A percentile compares a stretch with the other conserved stretches of the same genome.
phyloP scores from a whole-genome alignment of 2,329 filamentous ascomycete species.

The Lachnellula hyalina region DNA sequence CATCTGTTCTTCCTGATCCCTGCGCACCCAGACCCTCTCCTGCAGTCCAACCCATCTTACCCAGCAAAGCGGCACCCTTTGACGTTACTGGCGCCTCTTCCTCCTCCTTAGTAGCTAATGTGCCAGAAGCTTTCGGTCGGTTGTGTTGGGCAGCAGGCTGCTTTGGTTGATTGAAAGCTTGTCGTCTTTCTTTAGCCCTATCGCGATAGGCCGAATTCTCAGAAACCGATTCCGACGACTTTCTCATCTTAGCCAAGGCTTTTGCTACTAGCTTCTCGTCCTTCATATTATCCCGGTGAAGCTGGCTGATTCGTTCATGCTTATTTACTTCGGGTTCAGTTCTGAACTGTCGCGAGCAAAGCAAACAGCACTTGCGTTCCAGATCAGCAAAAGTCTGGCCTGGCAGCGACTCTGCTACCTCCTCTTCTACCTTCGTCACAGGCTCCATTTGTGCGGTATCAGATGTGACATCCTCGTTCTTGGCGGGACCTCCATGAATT shows the following conservation, averaged over 20 bases:
- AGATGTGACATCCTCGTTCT: constrained; percentile 31
- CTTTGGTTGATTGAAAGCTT: constrained; percentile 55
- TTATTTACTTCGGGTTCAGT: constrained; percentile 48
- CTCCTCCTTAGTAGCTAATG: constrained; percentile 30
- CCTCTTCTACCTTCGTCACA: constrained; percentile 13
- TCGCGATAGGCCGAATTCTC: constrained; percentile 40
- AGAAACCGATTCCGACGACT: constrained; percentile 19
- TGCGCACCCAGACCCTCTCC: constrained; percentile 61
- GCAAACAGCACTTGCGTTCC: constrained; percentile 52
- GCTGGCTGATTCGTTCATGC: constrained; percentile 53
- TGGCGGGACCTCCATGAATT: constrained; percentile 49
- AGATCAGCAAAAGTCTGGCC: constrained; percentile 56
- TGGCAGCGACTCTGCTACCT: constrained; percentile 31
- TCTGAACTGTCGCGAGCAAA: constrained; percentile 57
- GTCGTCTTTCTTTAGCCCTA: constrained; percentile 61
- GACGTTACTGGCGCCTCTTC: constrained; percentile 41
- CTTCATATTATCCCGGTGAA: constrained; percentile 51
- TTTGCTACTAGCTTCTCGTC: constrained; percentile 41
- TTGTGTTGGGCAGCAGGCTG: constrained; percentile 41
- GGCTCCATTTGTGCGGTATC: constrained; percentile 11
- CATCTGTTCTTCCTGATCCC: constrained; percentile 57
- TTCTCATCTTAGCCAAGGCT: constrained; percentile 34
- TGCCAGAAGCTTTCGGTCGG: constrained; percentile 25
- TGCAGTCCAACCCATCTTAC: constrained; percentile 67
- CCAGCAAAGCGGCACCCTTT: constrained; percentile 62